Percentiles rank a stretch among this genome's conserved stretches.
phyloP scores from a whole-genome alignment of 2,329 filamentous ascomycete genomes.

The Decorospora gaudefroyi region DNA sequence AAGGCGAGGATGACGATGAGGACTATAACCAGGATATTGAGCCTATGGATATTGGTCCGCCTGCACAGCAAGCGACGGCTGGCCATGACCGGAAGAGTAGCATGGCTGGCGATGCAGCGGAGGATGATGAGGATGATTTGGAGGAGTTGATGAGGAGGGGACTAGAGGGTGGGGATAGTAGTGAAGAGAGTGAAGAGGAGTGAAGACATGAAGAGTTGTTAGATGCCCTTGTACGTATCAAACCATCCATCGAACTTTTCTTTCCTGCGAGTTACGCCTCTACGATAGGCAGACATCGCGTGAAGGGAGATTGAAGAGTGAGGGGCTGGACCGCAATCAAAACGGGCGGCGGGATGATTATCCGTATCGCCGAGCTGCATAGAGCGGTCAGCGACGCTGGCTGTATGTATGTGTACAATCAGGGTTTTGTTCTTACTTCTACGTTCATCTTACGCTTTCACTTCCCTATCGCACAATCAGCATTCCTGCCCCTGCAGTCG shows the following conservation, averaged over 20 bases:
- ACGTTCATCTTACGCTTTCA: neutral
- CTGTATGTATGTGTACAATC: slow-evolving; percentile 5
- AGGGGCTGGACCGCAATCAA: slow-evolving; percentile 17
- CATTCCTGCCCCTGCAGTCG: slow-evolving; percentile 4
- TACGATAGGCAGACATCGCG: slow-evolving; percentile 27
- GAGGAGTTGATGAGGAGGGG: slow-evolving; percentile 53
- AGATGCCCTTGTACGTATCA: too few relatives aligned
- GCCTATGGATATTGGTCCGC: slow-evolving; percentile 41
- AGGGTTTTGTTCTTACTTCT: neutral
- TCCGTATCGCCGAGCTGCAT: slow-evolving; percentile 14
- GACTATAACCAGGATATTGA: slow-evolving; percentile 41
- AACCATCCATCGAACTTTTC: too few relatives aligned
- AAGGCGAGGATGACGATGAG: slow-evolving; percentile 38
- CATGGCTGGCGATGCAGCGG: slow-evolving; percentile 19
- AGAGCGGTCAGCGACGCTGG: slow-evolving; percentile 6
- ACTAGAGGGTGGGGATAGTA: slow-evolving; percentile 44
- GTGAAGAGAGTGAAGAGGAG: slow-evolving; percentile 54
- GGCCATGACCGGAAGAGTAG: slow-evolving; percentile 18
- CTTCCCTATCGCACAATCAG: slow-evolving; percentile 8
- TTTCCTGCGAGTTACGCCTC: slow-evolving; percentile 18
- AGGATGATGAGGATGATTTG: slow-evolving; percentile 49
- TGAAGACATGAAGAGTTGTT: slow-evolving; percentile 14
- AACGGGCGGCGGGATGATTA: slow-evolving; percentile 10
- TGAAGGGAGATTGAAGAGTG: slow-evolving; percentile 28
- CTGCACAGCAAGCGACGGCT: slow-evolving; percentile 23